phyloP scores from a whole-genome alignment of 179 eudicot species.

The Heliamphora pulchella region DNA sequence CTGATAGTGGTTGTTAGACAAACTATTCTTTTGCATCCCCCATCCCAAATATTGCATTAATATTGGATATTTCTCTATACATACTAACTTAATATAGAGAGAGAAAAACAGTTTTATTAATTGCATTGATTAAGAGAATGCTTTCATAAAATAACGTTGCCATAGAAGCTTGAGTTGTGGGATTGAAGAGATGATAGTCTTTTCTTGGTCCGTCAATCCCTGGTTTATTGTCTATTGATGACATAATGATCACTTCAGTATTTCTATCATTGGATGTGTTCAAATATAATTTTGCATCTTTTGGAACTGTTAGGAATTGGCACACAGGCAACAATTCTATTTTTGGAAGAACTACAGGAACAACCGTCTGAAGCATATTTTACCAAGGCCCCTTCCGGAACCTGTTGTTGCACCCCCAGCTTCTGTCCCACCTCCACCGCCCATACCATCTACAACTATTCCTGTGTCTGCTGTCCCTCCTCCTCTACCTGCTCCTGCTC shows the following conservation, averaged over 20 bases:
- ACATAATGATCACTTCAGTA: background rate
- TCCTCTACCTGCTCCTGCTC: slow-evolving; percentile 35
- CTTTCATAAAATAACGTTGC: background rate
- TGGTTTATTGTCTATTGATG: background rate
- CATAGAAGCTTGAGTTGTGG: background rate
- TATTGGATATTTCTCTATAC: background rate
- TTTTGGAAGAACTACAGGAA: slow-evolving; percentile 93
- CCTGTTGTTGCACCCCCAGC: slow-evolving; percentile 44
- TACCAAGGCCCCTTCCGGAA: slow-evolving; percentile 85
- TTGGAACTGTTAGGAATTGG: slow-evolving; percentile 60
- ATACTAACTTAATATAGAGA: too few species aligned
- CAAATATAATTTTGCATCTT: slow-evolving; percentile 10
- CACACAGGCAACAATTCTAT: slow-evolving; percentile 87
- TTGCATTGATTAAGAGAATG: background rate
- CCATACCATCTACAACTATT: slow-evolving; percentile 38
- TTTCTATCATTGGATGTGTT: background rate
- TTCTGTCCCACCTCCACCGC: slow-evolving; percentile 37
- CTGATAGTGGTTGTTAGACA: background rate
- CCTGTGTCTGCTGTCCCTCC: slow-evolving; percentile 47
- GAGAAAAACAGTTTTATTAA: background rate
- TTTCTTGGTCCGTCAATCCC: background rate
- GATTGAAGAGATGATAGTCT: background rate
- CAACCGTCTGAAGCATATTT: slow-evolving; percentile 84
- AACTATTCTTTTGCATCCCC: background rate
- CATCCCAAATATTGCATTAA: background rate